These are phyloP conservation scores for Leptographium radiaticola DNA, from an alignment of 2,329 filamentous ascomycete species.

Conservation along the genomic window DNA sequence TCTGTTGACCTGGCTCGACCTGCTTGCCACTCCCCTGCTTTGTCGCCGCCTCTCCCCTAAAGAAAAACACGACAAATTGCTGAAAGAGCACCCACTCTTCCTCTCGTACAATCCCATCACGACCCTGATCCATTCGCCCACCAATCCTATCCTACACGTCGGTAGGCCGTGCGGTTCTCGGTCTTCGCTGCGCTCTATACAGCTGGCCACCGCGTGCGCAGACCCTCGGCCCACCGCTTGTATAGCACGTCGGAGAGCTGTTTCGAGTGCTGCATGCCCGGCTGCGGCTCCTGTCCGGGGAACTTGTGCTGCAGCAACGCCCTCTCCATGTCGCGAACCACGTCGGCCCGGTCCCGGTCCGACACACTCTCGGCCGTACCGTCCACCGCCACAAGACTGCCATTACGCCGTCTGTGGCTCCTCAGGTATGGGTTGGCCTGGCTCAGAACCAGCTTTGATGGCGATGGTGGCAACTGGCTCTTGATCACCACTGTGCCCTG, in stretches of 20 bases:
- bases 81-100: too few relatives aligned
- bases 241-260: slow-evolving; percentile 86
- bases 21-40: too few relatives aligned
- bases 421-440: slow-evolving; percentile 77
- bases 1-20: neutral
- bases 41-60: too few relatives aligned
- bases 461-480: slow-evolving; percentile 24
- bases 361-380: slow-evolving; percentile 21
- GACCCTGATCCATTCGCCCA: too few relatives aligned
- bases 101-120: too few relatives aligned
- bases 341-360: slow-evolving; percentile 23
- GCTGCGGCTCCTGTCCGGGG: slow-evolving; percentile 38
- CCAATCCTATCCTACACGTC: neutral
- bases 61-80: too few relatives aligned
- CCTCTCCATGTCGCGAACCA: slow-evolving; percentile 30
- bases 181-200: slow-evolving; percentile 1
- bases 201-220: slow-evolving; percentile 34
- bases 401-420: slow-evolving; percentile 57
- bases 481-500: slow-evolving; percentile 47
- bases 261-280: slow-evolving; percentile 86
- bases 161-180: neutral
- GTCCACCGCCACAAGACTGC: slow-evolving; percentile 20
- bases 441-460: slow-evolving; percentile 59
- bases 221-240: slow-evolving; percentile 74
- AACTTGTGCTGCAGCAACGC: slow-evolving; percentile 37